These are phyloP conservation scores for Bertia moriformis DNA, from an alignment of 2,329 filamentous ascomycete genomes.

Conservation along the genomic window DNA sequence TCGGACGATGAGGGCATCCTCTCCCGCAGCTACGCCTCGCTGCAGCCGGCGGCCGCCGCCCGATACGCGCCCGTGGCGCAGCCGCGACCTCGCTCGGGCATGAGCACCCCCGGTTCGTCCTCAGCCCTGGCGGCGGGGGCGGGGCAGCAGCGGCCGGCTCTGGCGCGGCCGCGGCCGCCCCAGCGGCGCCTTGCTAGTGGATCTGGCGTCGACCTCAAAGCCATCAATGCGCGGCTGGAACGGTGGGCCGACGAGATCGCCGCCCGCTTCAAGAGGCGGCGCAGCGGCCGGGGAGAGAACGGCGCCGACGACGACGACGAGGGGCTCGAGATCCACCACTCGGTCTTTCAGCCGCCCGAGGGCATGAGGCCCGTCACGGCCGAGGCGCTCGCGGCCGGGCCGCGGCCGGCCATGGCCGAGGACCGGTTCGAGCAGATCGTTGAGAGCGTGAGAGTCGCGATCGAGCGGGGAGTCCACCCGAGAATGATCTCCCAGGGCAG, in stretches of 20 bases:
- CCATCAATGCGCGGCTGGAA: constrained; percentile 89
- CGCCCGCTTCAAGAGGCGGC: constrained; percentile 80
- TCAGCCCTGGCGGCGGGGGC: constrained; percentile 17
- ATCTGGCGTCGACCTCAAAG: constrained; percentile 90
- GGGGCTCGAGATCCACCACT: constrained; percentile 87
- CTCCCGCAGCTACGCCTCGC: constrained; percentile 32
- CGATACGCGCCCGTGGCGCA: constrained; percentile 52
- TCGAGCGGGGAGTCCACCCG: constrained; percentile 80
- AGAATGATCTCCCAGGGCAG: constrained; percentile 95
- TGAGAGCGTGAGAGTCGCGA: constrained; percentile 78
- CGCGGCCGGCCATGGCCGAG: constrained; percentile 57
- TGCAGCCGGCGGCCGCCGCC: constrained; percentile 39
- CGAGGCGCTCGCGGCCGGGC: constrained; percentile 55
- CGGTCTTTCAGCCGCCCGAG: constrained; percentile 86
- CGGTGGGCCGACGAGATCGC: constrained; percentile 97
- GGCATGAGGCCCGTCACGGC: constrained; percentile 68
- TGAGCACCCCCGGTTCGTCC: constrained; percentile 32
- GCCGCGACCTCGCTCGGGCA: constrained; percentile 43
- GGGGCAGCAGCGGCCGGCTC: constrained; percentile 14
- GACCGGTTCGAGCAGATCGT: constrained; percentile 76
- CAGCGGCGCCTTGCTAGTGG: constrained; percentile 50
- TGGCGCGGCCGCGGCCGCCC: constrained; percentile 30
- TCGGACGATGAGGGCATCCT: too few relatives aligned
- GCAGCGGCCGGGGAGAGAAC: constrained; percentile 60
- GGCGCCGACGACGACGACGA: constrained; percentile 62